A percentile compares a stretch with the other conserved stretches of the same genome.
Conservation (phyloP, 1,139 yeast species). For the Pneumocystis wakefieldiae region DNA sequence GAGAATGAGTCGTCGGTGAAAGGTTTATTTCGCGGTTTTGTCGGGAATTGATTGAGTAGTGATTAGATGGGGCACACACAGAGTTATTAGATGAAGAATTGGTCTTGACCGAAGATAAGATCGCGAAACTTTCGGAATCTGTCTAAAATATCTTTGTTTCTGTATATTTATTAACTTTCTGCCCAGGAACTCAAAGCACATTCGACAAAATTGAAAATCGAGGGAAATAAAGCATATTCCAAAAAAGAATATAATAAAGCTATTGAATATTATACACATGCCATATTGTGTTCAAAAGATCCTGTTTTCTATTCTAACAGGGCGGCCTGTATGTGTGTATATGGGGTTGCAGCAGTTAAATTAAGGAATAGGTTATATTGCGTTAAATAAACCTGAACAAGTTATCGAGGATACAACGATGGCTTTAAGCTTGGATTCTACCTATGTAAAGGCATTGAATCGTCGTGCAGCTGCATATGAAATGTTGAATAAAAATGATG, state of each 20-base stretch:
- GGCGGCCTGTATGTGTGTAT: slow-evolving; percentile 53
- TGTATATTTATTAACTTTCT: neutral
- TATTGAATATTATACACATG: slow-evolving; percentile 59
- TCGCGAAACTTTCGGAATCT: neutral
- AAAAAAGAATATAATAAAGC: slow-evolving; percentile 57
- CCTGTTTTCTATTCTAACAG: slow-evolving; percentile 84
- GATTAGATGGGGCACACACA: neutral
- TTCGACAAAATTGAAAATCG: slow-evolving; percentile 70
- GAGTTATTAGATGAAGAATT: neutral
- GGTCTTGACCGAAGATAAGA: neutral
- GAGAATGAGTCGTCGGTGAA: too few species aligned
- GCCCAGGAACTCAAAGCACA: slow-evolving; percentile 25
- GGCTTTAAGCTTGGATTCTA: slow-evolving; percentile 75
- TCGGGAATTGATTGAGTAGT: neutral
- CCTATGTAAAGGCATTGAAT: slow-evolving; percentile 73
- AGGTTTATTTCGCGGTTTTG: neutral
- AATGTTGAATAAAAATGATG: slow-evolving; percentile 57
- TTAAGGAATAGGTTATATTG: slow-evolving; percentile 35
- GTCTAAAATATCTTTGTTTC: neutral
- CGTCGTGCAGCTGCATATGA: slow-evolving; percentile 69
- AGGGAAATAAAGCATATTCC: slow-evolving; percentile 73
- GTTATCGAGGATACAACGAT: slow-evolving; percentile 76
- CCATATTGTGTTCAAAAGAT: slow-evolving; percentile 44
- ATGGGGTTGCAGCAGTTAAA: neutral
- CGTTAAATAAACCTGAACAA: slow-evolving; percentile 60